Percentiles rank a stretch among this genome's conserved stretches.
Conservation (phyloP, 208 protist species). For the Leishmania gerbilli region DNA sequence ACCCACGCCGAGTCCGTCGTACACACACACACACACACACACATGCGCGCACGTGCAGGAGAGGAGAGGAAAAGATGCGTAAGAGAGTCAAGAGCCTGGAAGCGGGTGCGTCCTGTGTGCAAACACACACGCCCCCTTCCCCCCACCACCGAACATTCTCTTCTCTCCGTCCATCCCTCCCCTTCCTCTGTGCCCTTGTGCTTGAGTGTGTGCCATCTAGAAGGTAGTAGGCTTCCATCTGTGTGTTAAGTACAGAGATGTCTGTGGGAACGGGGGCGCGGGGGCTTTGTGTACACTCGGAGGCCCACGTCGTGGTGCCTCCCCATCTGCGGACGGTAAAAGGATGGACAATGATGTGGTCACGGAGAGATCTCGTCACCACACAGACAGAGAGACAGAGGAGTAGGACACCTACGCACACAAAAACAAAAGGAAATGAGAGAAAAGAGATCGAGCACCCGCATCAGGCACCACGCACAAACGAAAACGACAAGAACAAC, state of each 20-base stretch:
- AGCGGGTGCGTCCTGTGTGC: background rate
- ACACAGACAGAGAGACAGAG: background rate
- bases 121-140: background rate
- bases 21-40: background rate
- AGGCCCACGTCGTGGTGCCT: background rate
- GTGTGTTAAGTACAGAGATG: background rate
- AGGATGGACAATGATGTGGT: background rate
- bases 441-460: background rate
- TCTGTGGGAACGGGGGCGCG: background rate
- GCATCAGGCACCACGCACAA: background rate
- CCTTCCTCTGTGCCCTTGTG: background rate
- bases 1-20: background rate
- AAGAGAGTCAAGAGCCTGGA: background rate
- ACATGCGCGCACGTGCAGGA: background rate
- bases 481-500: background rate
- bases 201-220: background rate
- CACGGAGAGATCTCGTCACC: background rate
- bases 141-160: background rate
- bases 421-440: background rate
- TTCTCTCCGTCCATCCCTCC: too few relatives aligned
- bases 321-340: background rate
- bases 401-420: background rate
- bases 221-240: background rate
- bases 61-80: background rate
- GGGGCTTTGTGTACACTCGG: background rate